Evolutionary conservation across 140 eudicot species (phyloP).

Genomic region (Stevia rebaudiana): DNA sequence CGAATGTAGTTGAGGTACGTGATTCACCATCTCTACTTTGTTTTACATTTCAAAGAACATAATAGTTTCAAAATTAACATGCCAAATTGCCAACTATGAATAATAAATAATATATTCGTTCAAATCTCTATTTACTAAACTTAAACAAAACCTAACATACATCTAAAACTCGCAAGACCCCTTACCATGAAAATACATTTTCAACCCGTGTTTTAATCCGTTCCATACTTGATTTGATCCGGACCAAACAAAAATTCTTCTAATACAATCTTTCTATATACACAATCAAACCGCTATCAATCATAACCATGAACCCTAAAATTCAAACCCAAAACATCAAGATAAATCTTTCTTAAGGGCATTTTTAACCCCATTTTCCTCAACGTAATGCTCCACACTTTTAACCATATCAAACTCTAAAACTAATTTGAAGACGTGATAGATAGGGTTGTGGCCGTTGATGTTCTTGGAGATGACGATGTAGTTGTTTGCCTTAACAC

Average conservation of each 20-base stretch:
- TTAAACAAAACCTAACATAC: constrained; percentile 12
- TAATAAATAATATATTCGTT: neutral
- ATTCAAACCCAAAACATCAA: constrained; percentile 1
- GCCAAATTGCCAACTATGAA: no score
- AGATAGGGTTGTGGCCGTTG: constrained; percentile 60
- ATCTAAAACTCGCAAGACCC: constrained; percentile 10
- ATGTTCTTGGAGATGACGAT: constrained; percentile 54
- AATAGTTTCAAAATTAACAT: neutral
- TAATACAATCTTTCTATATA: constrained; percentile 24
- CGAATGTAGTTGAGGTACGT: no score
- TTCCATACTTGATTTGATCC: neutral
- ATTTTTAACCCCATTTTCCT: neutral
- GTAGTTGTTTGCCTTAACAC: constrained; percentile 38
- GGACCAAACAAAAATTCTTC: constrained; percentile 14
- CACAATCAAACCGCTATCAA: constrained; percentile 17
- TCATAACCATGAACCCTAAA: constrained; percentile 20
- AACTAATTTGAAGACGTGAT: constrained; percentile 46
- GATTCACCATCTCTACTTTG: neutral
- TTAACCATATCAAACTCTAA: neutral
- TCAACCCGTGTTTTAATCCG: neutral
- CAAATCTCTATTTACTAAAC: constrained; percentile 9
- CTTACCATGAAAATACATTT: neutral
- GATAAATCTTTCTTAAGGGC: constrained; percentile 5
- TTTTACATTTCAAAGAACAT: neutral
- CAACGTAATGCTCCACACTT: neutral